Base-by-base conservation (phyloP, 1,284 basidiomycete species). In the Apiotrichum domesticum region DNA sequence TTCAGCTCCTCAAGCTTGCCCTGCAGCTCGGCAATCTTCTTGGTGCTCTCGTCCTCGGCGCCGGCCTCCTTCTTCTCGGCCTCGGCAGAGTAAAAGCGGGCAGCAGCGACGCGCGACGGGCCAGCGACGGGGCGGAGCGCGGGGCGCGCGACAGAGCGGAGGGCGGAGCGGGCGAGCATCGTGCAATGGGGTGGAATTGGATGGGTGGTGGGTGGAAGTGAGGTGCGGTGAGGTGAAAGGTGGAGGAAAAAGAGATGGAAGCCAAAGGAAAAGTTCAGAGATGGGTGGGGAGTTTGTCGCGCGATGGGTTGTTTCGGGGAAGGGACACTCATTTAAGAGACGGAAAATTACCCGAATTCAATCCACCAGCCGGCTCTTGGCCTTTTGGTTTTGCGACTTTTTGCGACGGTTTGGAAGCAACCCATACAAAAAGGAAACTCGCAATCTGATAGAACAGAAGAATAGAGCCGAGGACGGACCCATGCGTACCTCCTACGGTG, bases 21-120 rank as follows among this genome's bases (percentile, higher is more conserved):
- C 56, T 63, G 58, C 35, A 60, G 58, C 52, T 60, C 58, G 51
- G 62, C 53, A 49, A 63, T 57, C 62, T 63, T 60, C 58, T 60
- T 63, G 4, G 43, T 39, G 41, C 35, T 42, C 54, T 59, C 61
- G 42, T 61, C 56, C 47, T 50, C 53, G 40, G 44, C 43, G 45
- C 15, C 46, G 35, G 49, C 37, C 4, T 21, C 35, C 32, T 55
- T 45, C 37, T 56, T 46, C 29, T 35, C 46, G 29, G 59, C 56
- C 40, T 54, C 55, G 41, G 57, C 40, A 21, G 56, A 57, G 57
- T 62, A 56, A 29, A 37, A 15, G 50, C 57, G 57, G 10, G 55
- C 61, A 32, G 46, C 41, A 6, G 44, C 52, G 45, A 42, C 50
- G 42, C 21, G 13, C 14, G 41, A 15, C 34, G 46, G 44, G 37